Evolutionary conservation across 148 eudicot genomes (phyloP).

Genomic region (Spergularia marina): DNA sequence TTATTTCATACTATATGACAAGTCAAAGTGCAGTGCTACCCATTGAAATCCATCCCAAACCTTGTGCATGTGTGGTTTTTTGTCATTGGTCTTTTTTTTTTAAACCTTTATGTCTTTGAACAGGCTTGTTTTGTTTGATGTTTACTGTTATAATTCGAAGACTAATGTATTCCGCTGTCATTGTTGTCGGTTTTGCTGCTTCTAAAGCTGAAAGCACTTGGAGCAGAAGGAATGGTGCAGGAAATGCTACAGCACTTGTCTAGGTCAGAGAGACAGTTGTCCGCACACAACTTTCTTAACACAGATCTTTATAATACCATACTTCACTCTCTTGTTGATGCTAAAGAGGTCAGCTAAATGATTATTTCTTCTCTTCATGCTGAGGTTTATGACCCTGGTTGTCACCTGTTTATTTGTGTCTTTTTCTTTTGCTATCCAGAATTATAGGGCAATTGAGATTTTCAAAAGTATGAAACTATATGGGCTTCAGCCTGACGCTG

Average conservation of each 20-base stretch:
- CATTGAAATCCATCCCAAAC: neutral
- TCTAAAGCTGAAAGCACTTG: constrained; percentile 66
- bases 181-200: constrained; percentile 6
- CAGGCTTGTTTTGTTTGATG: neutral
- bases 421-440: constrained; percentile 40
- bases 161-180: constrained; percentile 12
- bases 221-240: constrained; percentile 69
- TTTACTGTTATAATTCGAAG: neutral
- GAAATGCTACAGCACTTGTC: constrained; percentile 53
- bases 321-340: constrained; percentile 70
- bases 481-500: constrained; percentile 51
- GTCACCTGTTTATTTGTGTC: constrained; percentile 9
- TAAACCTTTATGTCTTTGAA: neutral
- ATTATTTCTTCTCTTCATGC: neutral
- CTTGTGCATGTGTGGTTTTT: too few species aligned
- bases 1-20: neutral
- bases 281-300: constrained; percentile 25
- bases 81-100: neutral
- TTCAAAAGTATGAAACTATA: constrained; percentile 56
- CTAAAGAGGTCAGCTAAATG: constrained; percentile 52
- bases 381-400: neutral
- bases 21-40: neutral
- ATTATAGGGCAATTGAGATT: constrained; percentile 51
- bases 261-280: constrained; percentile 47
- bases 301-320: constrained; percentile 52